Conservation (phyloP, 106 monocot species). For the Amphibolis antarctica region DNA sequence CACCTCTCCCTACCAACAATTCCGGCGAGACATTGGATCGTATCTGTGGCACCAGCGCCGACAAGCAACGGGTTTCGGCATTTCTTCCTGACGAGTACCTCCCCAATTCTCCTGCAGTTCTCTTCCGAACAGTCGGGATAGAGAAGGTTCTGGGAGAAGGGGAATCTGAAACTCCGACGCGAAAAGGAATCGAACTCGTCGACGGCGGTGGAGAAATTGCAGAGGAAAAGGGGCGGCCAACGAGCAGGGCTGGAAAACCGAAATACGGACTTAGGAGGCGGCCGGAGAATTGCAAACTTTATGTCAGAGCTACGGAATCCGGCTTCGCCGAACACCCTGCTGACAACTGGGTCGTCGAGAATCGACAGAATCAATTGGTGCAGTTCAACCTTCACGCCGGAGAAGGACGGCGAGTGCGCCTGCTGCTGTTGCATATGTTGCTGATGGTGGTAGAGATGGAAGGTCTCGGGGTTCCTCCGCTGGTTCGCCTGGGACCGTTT, state of each 20-base stretch:
- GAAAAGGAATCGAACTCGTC: conserved; percentile 12
- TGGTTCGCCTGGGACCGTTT: conserved; percentile 96
- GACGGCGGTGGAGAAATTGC: conserved; percentile 17
- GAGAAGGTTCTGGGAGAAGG: conserved; percentile 9
- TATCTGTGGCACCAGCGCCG: conserved; percentile 13
- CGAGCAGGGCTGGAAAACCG: conserved; percentile 39
- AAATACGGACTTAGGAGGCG: conserved; percentile 39
- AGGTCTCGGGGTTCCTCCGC: conserved; percentile 78
- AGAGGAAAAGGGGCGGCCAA: conserved; percentile 39
- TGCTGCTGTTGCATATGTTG: conserved; percentile 6
- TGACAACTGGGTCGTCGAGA: conserved; percentile 67
- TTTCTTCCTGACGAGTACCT: conserved; percentile 12
- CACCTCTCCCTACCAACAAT: conserved; percentile 2
- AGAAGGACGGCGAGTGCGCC: conserved; percentile 18
- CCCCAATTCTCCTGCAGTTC: conserved; percentile 23
- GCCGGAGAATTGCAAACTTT: conserved; percentile 56
- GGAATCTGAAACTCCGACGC: conserved; percentile 7
- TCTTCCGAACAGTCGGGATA: conserved; percentile 16
- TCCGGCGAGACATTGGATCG: conserved; percentile 5
- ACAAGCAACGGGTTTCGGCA: conserved; percentile 21
- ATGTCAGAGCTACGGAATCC: conserved; percentile 66
- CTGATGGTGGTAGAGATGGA: conserved; percentile 57
- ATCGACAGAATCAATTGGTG: conserved; percentile 64
- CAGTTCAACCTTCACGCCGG: conserved; percentile 72
- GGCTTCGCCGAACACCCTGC: conserved; percentile 61